Evolutionary conservation across 2,329 filamentous ascomycete genomes (phyloP), one percentile per base, ranked within the genome.

Genomic region (Aspergillus sp.): DNA sequence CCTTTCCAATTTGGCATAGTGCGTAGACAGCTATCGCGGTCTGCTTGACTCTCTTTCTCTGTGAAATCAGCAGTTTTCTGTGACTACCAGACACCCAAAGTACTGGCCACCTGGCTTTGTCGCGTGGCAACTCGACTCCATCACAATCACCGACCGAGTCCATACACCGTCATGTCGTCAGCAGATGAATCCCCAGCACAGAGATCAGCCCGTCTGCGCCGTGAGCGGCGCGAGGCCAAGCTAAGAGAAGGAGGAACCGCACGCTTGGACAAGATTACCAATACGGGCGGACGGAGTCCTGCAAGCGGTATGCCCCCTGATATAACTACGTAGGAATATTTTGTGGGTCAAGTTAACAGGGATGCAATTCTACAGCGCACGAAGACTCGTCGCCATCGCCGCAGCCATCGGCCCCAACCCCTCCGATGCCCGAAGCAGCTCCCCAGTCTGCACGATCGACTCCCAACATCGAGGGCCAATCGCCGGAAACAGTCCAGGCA

Each of bases 151-250:
- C 13, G 8, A 14, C n/a, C n/a, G n/a, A 22, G 35, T 14, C 11
- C 26, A 26, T 13, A 10, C 30, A 12, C 19, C 5, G 10, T 10
- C 19, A 61, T 62, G 58, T 57, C 57, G 11, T 48, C 51, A 3
- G 26, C 49, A 15, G 62, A 64, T 34, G 65, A 68, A 48, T 66
- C 66, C 1, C 62, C 64, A 11, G 61, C 63, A 12, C 66, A 68
- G 39, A 52, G 53, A 42, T 67, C 74, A 45, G 74, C 75, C 30
- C 72, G 75, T 29, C 61, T 76, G 34, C 71, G 76, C 26, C 72
- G 75, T 39, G 75, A 80, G 52, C 73, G 75, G 39, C 69, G 75
- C 12, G 70, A 76, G 47, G 74, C 74, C 35, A 80, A 79, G 57
- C 72, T 78, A 50, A 67, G 64, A 41, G 67, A 68, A 28, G 68